Evolutionary conservation across 345 rosid species (phyloP).

Genomic region (Atalantia buxifolia): DNA sequence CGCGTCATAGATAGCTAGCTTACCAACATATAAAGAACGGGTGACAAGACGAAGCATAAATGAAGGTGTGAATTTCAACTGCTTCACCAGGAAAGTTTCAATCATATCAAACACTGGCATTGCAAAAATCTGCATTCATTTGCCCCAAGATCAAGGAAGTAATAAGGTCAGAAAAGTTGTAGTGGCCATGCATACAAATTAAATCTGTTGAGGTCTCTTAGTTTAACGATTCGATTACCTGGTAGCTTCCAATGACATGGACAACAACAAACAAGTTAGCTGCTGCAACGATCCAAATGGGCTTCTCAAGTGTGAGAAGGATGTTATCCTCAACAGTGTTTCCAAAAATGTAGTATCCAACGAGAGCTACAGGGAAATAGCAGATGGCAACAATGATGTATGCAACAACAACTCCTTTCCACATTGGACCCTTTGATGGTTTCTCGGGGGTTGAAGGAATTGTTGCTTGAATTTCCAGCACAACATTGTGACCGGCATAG

Average conservation of each 20-base stretch:
- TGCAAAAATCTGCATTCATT: slow-evolving; percentile 43
- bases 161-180: not conserved
- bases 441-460: slow-evolving; percentile 81
- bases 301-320: slow-evolving; percentile 59
- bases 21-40: slow-evolving; percentile 70
- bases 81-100: slow-evolving; percentile 60
- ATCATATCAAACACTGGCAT: slow-evolving; percentile 92
- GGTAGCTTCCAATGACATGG: slow-evolving; percentile 90
- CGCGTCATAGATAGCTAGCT: not conserved
- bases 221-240: slow-evolving; percentile 28
- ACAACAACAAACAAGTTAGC: slow-evolving; percentile 77
- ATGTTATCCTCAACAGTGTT: slow-evolving; percentile 64
- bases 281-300: slow-evolving; percentile 63
- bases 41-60: slow-evolving; percentile 57
- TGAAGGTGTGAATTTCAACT: slow-evolving; percentile 43
- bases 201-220: too few species aligned
- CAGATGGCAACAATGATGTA: slow-evolving; percentile 67
- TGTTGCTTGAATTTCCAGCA: slow-evolving; percentile 87
- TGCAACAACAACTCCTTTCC: slow-evolving; percentile 79
- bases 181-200: too few species aligned
- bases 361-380: slow-evolving; percentile 73
- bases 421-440: slow-evolving; percentile 80
- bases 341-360: slow-evolving; percentile 60
- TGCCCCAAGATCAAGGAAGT: not conserved
- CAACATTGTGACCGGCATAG: slow-evolving; percentile 83